Evolutionary conservation across 176 grass and related monocot species (phyloP).

Genomic region (Saccharum officinarum): DNA sequence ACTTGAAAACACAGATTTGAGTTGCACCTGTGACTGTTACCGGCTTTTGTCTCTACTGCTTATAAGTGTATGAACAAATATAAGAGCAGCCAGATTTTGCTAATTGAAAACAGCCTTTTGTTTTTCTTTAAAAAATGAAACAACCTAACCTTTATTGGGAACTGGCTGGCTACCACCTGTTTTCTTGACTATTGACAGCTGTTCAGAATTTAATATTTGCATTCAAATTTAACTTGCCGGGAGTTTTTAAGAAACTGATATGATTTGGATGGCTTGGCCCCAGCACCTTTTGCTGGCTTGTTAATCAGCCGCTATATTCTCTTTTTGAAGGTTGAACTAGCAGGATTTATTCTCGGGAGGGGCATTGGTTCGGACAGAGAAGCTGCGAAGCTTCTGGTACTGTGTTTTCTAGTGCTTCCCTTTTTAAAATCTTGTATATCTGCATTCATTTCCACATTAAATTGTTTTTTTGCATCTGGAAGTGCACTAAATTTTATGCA

Average conservation of each 20-base stretch:
- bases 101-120: not conserved
- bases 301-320: constrained; percentile 20
- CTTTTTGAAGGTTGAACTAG: constrained; percentile 64
- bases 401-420: constrained; percentile 13
- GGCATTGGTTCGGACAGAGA: constrained; percentile 59
- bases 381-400: constrained; percentile 66
- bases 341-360: constrained; percentile 62
- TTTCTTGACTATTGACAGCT: not conserved
- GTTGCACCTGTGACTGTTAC: not conserved
- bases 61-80: constrained; percentile 1
- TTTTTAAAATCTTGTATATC: constrained; percentile 17
- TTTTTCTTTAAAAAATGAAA: not conserved
- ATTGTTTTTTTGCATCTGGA: constrained; percentile 21
- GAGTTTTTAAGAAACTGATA: constrained; percentile 1
- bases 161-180: constrained; percentile 9
- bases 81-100: not conserved
- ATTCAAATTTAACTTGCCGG: not conserved
- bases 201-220: not conserved
- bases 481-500: constrained; percentile 21
- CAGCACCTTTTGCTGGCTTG: not conserved
- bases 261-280: not conserved
- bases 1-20: not conserved
- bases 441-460: constrained; percentile 9
- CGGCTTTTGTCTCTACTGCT: constrained; percentile 8
- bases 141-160: not conserved